Base-by-base conservation (phyloP, 805 yeast genomes). In the Barnettozyma wickerhamii region DNA sequence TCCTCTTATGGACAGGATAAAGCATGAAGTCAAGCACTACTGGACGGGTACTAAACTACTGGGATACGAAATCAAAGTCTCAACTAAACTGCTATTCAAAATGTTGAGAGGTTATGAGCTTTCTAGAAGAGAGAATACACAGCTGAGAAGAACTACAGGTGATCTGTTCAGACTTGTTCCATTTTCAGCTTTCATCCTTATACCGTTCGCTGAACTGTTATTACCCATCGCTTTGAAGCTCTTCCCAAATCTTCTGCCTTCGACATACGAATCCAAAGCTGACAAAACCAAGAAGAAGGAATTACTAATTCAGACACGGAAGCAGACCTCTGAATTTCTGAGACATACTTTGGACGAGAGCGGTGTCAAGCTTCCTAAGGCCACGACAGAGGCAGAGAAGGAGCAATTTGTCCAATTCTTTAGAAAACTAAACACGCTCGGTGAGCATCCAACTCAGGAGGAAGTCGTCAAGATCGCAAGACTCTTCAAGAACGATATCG, bases 31-130 rank as follows among this genome's bases (percentile, higher is more conserved):
- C 5, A 76, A 77, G 37, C 99, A 91, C 63, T 90, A 89, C 63
- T 87, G 96, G 96, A 85, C 81, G 56, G 99, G 99, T 40, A 90
- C 99, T 17, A 91, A 90, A 65, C 75, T 93, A 41, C 69, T 91
- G 34, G 98, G 98, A 3, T 77, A 86, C 55, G 99, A 93, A 65
- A 74, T 89, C 38, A 84, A 79, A 60, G 83, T 93, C 32, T 84
- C 96, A 2, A 77, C 86, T 31, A 84, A 87, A 62, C 75, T 91
- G 36, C 69, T 89, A 36, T 63, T 85, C 56, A 93, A 88, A 59
- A 71, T 87, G 76, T 79, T 85, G 6, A 77, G 95, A 5, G 99
- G 99, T 14, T 88, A 93, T 58, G 95, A 87, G 48, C 71, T 91
- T 37, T 79, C 95, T 3, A 78, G 99, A 59, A 81, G 99, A 65